Evolutionary conservation across 805 yeast genomes (phyloP).

Genomic region (Yarrowia deformans): DNA sequence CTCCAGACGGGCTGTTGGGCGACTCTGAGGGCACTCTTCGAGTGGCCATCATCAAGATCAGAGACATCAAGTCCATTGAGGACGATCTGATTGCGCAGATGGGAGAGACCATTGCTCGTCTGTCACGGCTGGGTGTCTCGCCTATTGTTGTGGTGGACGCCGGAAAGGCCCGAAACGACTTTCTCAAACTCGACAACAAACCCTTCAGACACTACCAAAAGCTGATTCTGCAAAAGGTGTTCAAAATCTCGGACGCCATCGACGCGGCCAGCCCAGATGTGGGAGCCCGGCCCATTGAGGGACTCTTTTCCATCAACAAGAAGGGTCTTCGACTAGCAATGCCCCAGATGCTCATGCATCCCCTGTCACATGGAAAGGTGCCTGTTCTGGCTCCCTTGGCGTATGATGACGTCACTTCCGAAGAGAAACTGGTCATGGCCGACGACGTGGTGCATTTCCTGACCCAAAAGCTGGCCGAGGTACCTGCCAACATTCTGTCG

Average conservation of each 20-base stretch:
- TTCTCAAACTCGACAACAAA: slow-evolving; percentile 43
- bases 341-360: slow-evolving; percentile 54
- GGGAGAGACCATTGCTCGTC: slow-evolving; percentile 62
- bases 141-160: slow-evolving; percentile 72
- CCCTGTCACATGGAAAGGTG: slow-evolving; percentile 55
- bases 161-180: slow-evolving; percentile 47
- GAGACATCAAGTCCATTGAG: slow-evolving; percentile 48
- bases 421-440: slow-evolving; percentile 52
- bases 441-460: slow-evolving; percentile 55
- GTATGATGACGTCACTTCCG: slow-evolving; percentile 62
- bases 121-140: slow-evolving; percentile 70
- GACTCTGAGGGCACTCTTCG: slow-evolving; percentile 49
- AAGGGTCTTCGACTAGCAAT: slow-evolving; percentile 46
- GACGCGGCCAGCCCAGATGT: slow-evolving; percentile 42
- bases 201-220: slow-evolving; percentile 47
- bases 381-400: slow-evolving; percentile 70
- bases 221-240: slow-evolving; percentile 42
- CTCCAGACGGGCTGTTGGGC: slow-evolving; percentile 17
- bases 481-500: slow-evolving; percentile 49
- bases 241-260: slow-evolving; percentile 42
- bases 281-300: slow-evolving; percentile 50
- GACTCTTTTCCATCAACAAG: slow-evolving; percentile 51
- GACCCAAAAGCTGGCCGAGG: slow-evolving; percentile 50
- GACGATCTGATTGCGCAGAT: slow-evolving; percentile 51
- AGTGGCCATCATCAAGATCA: slow-evolving; percentile 64